Base-by-base conservation (phyloP, 2,329 filamentous ascomycete species). In the Zarea fungicola region DNA sequence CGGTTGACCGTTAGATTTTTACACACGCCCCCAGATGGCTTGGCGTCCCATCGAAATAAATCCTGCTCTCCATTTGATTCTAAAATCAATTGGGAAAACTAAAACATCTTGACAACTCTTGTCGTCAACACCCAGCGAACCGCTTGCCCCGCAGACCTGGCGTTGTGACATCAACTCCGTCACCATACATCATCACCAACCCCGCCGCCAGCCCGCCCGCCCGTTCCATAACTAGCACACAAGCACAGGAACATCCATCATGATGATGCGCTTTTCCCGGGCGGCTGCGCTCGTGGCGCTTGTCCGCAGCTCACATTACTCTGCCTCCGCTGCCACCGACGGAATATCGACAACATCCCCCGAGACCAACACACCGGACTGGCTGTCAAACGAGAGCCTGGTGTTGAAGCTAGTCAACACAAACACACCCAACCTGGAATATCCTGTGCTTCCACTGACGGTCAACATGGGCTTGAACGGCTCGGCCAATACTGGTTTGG, bases 381-480 rank as follows among this genome's bases (percentile, higher is more conserved):
- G 68, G 70, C 65, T 69, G 46, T 47, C 58, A 3, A 58, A 62
- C 18, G 70, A 65, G 31, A 62, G 64, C 41, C 68, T 78, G 65
- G 64, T 68, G 35, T 62, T 78, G 41, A 60, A 62, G 34, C 54
- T 76, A 42, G 52, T 57, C 21, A 49, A 48, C 6, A 62, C 62
- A 14, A 54, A 59, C 5, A 60, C 57, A 18, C 52, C 61, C 9
- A 56, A 58, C 7, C 44, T 65, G 31, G 57, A 70, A 14, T 75
- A 70, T 53, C 64, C 65, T 18, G 65, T 77, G 16, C 67, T 75
- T 31, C 75, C 75, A 11, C 62, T 76, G 50, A 77, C 73, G 0
- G 47, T 55, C 32, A 62, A 56, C 8, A 54, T 71, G 31, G 75
- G 73, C 1, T 52, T 74, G 43, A 76, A 77, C 42, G 62, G 63